phyloP scores from a whole-genome alignment of 1,139 yeast species.

The Scheffersomyces titani region DNA sequence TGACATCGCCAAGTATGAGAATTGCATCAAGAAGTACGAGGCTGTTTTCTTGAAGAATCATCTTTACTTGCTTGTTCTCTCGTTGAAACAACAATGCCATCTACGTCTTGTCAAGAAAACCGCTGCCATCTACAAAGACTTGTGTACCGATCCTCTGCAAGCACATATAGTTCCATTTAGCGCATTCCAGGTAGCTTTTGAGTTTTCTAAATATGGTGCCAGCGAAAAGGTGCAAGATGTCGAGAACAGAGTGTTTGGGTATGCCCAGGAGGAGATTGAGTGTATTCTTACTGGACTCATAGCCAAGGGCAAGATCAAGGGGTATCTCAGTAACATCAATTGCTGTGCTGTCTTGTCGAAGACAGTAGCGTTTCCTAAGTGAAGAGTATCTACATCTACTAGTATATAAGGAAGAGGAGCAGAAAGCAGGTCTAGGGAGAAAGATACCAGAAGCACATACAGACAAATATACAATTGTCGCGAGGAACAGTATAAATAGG shows the following conservation, averaged over 20 bases:
- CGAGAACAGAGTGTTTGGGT: not conserved
- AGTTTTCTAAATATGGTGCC: slow-evolving; percentile 27
- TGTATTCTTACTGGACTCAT: slow-evolving; percentile 72
- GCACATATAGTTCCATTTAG: slow-evolving; percentile 47
- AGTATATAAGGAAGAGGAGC: not conserved
- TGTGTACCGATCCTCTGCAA: slow-evolving; percentile 12
- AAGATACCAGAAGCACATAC: no score
- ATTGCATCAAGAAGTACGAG: slow-evolving; percentile 45
- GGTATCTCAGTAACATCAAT: slow-evolving; percentile 79
- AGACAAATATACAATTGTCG: no score
- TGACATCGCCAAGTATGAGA: slow-evolving; percentile 51
- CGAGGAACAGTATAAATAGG: no score
- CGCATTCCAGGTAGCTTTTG: slow-evolving; percentile 50
- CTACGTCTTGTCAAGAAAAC: slow-evolving; percentile 55
- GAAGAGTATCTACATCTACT: not conserved
- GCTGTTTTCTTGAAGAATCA: slow-evolving; percentile 56
- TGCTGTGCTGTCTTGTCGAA: slow-evolving; percentile 77
- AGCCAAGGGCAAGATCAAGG: slow-evolving; percentile 64
- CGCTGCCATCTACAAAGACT: slow-evolving; percentile 36
- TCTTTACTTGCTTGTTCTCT: slow-evolving; percentile 62
- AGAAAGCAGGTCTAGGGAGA: not conserved
- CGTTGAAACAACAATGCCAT: slow-evolving; percentile 52
- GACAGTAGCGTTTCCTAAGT: slow-evolving; percentile 63
- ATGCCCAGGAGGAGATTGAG: slow-evolving; percentile 56
- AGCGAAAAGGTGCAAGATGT: slow-evolving; percentile 3